A percentile compares a stretch with the other conserved stretches of the same genome.
Conservation (phyloP, 257 asterid genomes). For the Jacaranda copaia region DNA sequence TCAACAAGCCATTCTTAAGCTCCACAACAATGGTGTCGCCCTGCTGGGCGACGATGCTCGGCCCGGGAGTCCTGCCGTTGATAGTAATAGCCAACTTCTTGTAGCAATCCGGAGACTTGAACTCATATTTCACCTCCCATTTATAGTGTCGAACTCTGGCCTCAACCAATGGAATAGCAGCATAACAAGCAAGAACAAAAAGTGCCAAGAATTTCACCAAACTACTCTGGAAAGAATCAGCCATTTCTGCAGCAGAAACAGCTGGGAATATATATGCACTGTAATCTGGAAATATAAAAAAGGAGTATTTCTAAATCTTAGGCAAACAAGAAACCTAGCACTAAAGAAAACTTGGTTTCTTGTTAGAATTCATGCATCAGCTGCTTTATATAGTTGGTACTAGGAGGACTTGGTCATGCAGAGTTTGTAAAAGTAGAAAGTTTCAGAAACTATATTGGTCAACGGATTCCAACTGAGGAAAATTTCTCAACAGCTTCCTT, state of each 20-base stretch:
- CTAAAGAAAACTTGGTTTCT: too few species aligned
- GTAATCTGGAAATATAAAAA: too few species aligned
- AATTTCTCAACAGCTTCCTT: too few species aligned
- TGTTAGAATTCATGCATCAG: too few species aligned
- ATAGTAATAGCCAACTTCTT: constrained; percentile 67
- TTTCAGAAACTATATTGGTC: too few species aligned
- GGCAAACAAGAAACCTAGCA: too few species aligned
- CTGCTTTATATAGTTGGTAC: too few species aligned
- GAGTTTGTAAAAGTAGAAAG: too few species aligned
- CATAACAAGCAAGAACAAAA: constrained; percentile 8
- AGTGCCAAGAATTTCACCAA: constrained; percentile 18
- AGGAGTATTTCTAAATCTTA: too few species aligned
- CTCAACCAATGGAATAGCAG: constrained; percentile 36
- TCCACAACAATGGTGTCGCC: constrained; percentile 90
- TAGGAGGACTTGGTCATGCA: too few species aligned
- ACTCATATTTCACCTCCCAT: constrained; percentile 89
- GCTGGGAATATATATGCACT: too few species aligned
- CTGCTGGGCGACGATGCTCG: constrained; percentile 71
- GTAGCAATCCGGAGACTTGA: constrained; percentile 88
- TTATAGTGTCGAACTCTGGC: constrained; percentile 62
- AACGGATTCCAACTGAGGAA: too few species aligned
- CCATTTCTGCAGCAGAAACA: constrained; percentile 28
- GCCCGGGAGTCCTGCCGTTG: constrained; percentile 90
- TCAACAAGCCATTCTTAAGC: constrained; percentile 68
- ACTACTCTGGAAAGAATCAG: not conserved